These are phyloP conservation scores for Daedaleopsis sinensis DNA, from an alignment of 768 basidiomycete species.

Conservation along the genomic window DNA sequence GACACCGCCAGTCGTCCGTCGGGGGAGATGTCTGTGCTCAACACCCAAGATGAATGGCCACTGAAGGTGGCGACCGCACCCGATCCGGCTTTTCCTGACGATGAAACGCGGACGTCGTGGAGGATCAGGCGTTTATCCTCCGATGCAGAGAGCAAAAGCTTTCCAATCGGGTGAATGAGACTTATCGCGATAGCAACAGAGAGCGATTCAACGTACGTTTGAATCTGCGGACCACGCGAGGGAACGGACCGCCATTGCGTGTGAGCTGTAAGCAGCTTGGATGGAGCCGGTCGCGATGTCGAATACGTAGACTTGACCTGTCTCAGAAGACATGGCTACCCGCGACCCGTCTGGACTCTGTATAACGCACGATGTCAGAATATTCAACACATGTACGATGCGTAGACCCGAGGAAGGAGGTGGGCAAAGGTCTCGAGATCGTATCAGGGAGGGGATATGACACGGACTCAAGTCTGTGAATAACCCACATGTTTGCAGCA, in stretches of 20 bases:
- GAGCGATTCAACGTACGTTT: conserved; percentile 53
- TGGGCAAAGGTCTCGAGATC: too few species aligned
- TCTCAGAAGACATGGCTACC: conserved; percentile 81
- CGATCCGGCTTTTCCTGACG: conserved; percentile 59
- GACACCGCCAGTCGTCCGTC: conserved; percentile 80
- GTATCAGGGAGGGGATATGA: conserved; percentile 4
- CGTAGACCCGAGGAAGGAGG: neutral
- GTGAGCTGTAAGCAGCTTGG: conserved; percentile 75
- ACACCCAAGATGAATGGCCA: conserved; percentile 91
- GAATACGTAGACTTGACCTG: conserved; percentile 87
- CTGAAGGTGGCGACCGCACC: conserved; percentile 84
- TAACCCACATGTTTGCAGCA: conserved; percentile 65
- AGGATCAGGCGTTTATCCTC: conserved; percentile 91
- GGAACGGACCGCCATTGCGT: conserved; percentile 88
- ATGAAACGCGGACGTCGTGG: conserved; percentile 82
- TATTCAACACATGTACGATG: neutral
- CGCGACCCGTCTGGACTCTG: conserved; percentile 89
- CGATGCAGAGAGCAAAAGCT: conserved; percentile 89
- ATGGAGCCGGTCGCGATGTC: conserved; percentile 73
- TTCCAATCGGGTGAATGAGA: too few species aligned
- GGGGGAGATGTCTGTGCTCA: conserved; percentile 80
- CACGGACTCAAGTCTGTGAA: conserved; percentile 9
- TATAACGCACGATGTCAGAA: neutral
- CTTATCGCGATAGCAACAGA: neutral
- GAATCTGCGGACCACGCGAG: conserved; percentile 90